These are phyloP conservation scores for Hyphopichia buzzinii DNA, from an alignment of 1,139 yeast species.

Conservation along the genomic window DNA sequence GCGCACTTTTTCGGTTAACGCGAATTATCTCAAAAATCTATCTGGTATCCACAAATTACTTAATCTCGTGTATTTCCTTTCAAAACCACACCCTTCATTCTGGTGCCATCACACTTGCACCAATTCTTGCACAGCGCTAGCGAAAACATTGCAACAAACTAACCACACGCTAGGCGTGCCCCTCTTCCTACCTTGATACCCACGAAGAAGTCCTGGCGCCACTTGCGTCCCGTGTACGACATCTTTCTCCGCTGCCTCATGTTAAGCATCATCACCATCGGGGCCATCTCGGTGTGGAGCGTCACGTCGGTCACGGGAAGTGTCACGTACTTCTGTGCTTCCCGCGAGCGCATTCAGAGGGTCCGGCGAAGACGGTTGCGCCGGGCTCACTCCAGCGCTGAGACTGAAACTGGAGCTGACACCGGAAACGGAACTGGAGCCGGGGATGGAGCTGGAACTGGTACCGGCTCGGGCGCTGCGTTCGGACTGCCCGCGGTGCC, in stretches of 20 bases:
- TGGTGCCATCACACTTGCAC: too few species aligned
- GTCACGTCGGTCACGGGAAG: conserved; percentile 4
- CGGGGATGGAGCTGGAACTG: too few species aligned
- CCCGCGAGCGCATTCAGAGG: conserved; percentile 1
- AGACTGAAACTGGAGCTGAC: not conserved
- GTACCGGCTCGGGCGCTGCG: too few species aligned
- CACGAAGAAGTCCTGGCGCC: too few species aligned
- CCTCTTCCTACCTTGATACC: too few species aligned
- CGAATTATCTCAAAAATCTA: too few species aligned
- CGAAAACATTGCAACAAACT: too few species aligned
- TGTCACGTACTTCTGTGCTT: conserved; percentile 4
- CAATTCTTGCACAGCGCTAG: too few species aligned
- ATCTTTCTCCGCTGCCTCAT: not conserved
- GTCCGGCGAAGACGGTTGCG: not conserved
- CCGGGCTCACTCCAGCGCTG: not conserved
- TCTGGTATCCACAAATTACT: too few species aligned
- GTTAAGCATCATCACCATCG: conserved; percentile 5
- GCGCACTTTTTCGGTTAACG: too few species aligned
- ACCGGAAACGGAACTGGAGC: not conserved
- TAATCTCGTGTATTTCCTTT: too few species aligned
- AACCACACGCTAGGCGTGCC: not conserved
- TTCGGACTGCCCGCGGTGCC: not conserved
- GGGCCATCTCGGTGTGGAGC: conserved; percentile 3
- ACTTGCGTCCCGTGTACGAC: not conserved
- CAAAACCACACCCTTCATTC: too few species aligned